Evolutionary conservation across 129 eudicot genomes (phyloP).

Genomic region (Escallonia rubra): DNA sequence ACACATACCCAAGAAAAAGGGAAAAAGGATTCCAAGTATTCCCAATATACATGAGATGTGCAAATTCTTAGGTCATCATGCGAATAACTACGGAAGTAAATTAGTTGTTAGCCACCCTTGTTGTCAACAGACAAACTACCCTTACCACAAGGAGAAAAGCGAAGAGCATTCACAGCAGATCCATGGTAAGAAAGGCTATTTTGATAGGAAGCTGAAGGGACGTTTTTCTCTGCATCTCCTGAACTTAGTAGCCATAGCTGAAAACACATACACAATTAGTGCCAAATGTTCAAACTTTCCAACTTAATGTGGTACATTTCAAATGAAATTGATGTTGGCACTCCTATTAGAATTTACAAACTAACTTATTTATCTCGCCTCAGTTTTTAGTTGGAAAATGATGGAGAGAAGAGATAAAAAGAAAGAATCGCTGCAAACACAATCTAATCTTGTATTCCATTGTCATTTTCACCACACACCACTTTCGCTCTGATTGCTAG

Average conservation of each 20-base stretch:
- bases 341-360: not conserved
- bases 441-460: too few relatives aligned
- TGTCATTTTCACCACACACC: too few relatives aligned
- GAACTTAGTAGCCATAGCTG: conserved; percentile 79
- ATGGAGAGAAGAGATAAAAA: too few relatives aligned
- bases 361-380: not conserved
- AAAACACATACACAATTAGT: not conserved
- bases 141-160: conserved; percentile 87
- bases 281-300: not conserved
- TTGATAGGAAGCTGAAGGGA: conserved; percentile 69
- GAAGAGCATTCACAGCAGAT: conserved; percentile 82
- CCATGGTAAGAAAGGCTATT: conserved; percentile 83
- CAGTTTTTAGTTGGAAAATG: too few relatives aligned
- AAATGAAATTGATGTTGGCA: not conserved
- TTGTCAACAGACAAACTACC: not conserved
- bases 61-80: too few relatives aligned
- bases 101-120: not conserved
- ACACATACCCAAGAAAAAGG: too few relatives aligned
- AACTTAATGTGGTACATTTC: not conserved
- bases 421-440: too few relatives aligned
- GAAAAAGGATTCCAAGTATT: too few relatives aligned
- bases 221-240: conserved; percentile 59
- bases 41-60: too few relatives aligned
- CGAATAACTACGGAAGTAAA: too few relatives aligned
- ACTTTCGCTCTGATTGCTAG: too few relatives aligned